Conservation (phyloP, 1,284 basidiomycete genomes). For the Tilletia walkeri region DNA sequence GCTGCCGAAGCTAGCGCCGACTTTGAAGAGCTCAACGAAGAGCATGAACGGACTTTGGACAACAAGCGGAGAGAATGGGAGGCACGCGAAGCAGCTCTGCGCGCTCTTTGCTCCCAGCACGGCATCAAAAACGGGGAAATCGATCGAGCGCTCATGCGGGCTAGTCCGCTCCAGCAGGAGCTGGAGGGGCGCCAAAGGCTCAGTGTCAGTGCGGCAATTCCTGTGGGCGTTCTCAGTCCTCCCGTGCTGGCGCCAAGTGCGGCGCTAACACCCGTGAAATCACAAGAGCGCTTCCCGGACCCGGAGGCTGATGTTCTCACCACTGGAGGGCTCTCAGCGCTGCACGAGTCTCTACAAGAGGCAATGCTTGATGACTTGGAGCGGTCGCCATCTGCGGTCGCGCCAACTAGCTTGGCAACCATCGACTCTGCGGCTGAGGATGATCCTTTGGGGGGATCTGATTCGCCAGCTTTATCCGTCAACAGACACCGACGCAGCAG, state of each 20-base stretch:
- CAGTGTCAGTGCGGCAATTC: not conserved
- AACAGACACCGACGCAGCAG: conserved; percentile 1
- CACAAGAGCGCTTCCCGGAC: conserved; percentile 13
- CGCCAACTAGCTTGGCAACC: not conserved
- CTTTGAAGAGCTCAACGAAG: not conserved
- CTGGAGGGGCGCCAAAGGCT: not conserved
- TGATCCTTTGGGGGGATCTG: not conserved
- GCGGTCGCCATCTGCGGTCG: not conserved
- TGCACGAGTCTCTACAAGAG: conserved; percentile 44
- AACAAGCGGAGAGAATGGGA: conserved; percentile 28
- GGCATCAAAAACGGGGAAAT: conserved; percentile 42
- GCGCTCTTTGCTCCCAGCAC: conserved; percentile 32
- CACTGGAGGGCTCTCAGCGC: conserved; percentile 19
- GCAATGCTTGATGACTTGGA: conserved; percentile 49
- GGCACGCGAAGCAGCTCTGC: conserved; percentile 34
- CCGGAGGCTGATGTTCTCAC: conserved; percentile 3
- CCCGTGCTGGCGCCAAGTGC: not conserved
- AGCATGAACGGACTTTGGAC: conserved; percentile 3
- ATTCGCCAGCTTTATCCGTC: not conserved
- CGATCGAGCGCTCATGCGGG: conserved; percentile 33
- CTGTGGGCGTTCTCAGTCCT: not conserved
- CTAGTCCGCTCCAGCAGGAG: conserved; percentile 19
- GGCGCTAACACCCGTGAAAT: conserved; percentile 19
- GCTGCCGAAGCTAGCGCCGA: not conserved
- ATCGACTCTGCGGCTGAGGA: not conserved